phyloP scores from a whole-genome alignment of 805 yeast genomes.

The Candida andamanensis region DNA sequence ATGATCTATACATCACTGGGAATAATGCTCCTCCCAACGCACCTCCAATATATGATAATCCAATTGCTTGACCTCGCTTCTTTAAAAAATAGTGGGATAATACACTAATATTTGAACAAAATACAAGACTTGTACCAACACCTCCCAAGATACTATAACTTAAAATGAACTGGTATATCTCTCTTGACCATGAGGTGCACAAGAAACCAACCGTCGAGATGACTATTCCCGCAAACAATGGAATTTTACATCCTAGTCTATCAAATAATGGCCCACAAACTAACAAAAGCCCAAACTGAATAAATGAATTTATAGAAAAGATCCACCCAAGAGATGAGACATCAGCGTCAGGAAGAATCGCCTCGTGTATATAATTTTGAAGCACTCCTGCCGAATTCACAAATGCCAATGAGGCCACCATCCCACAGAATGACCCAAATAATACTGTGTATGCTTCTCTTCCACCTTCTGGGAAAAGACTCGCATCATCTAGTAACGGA shows the following conservation, averaged over 20 bases:
- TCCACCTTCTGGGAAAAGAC: slow-evolving; percentile 25
- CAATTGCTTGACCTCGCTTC: slow-evolving; percentile 23
- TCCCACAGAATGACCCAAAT: slow-evolving; percentile 22
- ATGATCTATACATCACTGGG: slow-evolving; percentile 22
- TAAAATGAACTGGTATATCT: slow-evolving; percentile 21
- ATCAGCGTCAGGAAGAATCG: slow-evolving; percentile 11
- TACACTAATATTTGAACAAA: slow-evolving; percentile 18
- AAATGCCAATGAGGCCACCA: slow-evolving; percentile 21
- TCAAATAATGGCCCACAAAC: slow-evolving; percentile 25
- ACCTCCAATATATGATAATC: slow-evolving; percentile 26
- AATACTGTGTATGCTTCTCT: slow-evolving; percentile 15
- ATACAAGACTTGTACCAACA: slow-evolving; percentile 19
- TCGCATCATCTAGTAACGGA: slow-evolving; percentile 18
- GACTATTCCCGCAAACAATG: slow-evolving; percentile 16
- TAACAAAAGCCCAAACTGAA: slow-evolving; percentile 20
- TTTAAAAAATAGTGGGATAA: slow-evolving; percentile 20
- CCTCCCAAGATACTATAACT: slow-evolving; percentile 22
- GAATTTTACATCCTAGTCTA: slow-evolving; percentile 18
- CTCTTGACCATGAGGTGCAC: slow-evolving; percentile 15
- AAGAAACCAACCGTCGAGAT: slow-evolving; percentile 17
- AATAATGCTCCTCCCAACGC: slow-evolving; percentile 26
- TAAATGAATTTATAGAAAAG: slow-evolving; percentile 21
- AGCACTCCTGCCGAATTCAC: slow-evolving; percentile 23
- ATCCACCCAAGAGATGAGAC: slow-evolving; percentile 24
- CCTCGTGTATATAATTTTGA: slow-evolving; percentile 15